Evolutionary conservation across 2,329 filamentous ascomycete genomes (phyloP), one percentile per base, ranked within the genome.

Genomic region (Lachnellula occidentalis): DNA sequence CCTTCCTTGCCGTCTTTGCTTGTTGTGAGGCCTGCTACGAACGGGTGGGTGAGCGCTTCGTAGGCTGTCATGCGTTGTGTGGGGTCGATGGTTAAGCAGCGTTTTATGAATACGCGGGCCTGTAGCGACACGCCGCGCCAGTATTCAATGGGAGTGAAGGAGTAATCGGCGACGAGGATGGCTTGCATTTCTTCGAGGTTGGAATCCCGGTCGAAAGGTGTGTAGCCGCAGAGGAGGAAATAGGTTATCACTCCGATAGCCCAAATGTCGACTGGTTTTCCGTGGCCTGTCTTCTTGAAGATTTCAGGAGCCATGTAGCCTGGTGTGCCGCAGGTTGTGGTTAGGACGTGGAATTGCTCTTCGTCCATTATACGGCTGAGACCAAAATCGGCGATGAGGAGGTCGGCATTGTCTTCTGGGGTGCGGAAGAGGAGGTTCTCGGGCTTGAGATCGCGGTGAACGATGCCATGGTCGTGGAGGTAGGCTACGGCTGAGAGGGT

Each of bases 161-260:
- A 88, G 77, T 97, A 99, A 75, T 97, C 92, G 56, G 94, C 94
- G 59, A 91, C 88, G 54, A 97, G 83, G 69, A 99, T 99, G 64
- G 94, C 94, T 76, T 97, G 92, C 92, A 99, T 97, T 76, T 99
- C 94, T 76, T 99, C 94, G 67, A 97, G 86, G 73, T 99, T 96
- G 65, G 86, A 92, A 72, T 97, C 94, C 53, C 94, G 88, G 73
- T 99, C 94, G 71, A 99, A 99, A 12, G 94, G 94, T 1, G 94
- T 99, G 75, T 97, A 97, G 56, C 94, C 94, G 73, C 94, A 97
- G 49, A 99, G 85, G 31, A 99, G 78, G 76, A 99, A 99, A 76
- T 97, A 99, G 34, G 94, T 97, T 69, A 99, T 99, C 43, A 99
- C 94, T 46, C 94, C 94, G 59, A 97, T 90, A 37, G 94, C 94